Evolutionary conservation across 441 rosid genomes (phyloP).

Genomic region (Euphorbia schlechtendalii): DNA sequence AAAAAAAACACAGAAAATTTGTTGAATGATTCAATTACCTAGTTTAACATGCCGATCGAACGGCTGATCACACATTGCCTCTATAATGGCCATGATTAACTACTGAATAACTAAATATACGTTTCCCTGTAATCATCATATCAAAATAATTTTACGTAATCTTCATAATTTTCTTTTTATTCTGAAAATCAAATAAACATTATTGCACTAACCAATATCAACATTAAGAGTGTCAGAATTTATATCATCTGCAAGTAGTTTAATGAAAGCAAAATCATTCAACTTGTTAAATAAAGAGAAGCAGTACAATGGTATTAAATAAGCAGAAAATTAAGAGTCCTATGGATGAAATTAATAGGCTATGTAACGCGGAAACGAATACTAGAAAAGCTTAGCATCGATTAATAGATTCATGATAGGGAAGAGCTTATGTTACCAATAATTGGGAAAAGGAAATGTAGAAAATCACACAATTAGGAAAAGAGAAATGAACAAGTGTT

Average conservation of each 20-base stretch:
- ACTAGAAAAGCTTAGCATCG: too few species aligned
- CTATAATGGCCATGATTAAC: constrained; percentile 40
- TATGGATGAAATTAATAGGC: too few species aligned
- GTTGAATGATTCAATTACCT: not conserved
- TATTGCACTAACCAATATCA: not conserved
- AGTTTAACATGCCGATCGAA: constrained; percentile 30
- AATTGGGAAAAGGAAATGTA: constrained; percentile 13
- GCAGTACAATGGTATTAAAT: too few species aligned
- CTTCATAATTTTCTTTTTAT: not conserved
- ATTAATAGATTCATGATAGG: not conserved
- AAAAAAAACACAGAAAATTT: too few species aligned
- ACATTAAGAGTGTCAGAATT: not conserved
- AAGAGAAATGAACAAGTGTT: not conserved
- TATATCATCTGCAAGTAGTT: not conserved
- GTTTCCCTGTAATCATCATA: not conserved
- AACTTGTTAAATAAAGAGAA: not conserved
- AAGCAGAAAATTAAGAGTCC: too few species aligned
- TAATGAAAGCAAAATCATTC: not conserved
- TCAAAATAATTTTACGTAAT: too few species aligned
- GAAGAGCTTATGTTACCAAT: constrained; percentile 13
- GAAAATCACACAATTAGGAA: constrained; percentile 12
- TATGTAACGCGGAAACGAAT: not conserved
- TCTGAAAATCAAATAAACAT: not conserved
- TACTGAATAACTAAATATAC: constrained; percentile 4
- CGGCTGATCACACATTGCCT: constrained; percentile 27